phyloP scores from a whole-genome alignment of 2,329 filamentous ascomycete genomes.

The Sarocladiaceae sp. region DNA sequence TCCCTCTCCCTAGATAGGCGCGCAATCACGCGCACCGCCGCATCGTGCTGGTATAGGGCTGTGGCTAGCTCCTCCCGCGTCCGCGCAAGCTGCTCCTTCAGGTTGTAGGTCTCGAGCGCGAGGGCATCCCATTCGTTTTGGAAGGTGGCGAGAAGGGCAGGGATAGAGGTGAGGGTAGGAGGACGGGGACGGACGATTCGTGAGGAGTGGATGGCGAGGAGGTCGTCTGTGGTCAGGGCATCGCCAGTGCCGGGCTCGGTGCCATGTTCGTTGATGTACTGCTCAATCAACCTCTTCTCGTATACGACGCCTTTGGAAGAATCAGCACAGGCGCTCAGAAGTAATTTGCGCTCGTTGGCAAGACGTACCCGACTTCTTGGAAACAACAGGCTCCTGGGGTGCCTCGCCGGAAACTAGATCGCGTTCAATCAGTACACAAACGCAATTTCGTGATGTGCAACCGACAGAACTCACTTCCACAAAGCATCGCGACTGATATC shows the following conservation, averaged over 20 bases:
- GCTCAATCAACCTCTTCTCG: slow-evolving; percentile 90
- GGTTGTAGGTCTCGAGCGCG: slow-evolving; percentile 82
- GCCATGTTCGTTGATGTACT: slow-evolving; percentile 87
- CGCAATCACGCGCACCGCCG: slow-evolving; percentile 91
- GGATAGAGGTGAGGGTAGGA: slow-evolving; percentile 91
- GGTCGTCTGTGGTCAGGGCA: slow-evolving; percentile 74
- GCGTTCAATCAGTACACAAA: not conserved
- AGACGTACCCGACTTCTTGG: slow-evolving; percentile 81
- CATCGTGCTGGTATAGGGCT: slow-evolving; percentile 93
- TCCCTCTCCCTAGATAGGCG: slow-evolving; percentile 86
- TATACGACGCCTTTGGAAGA: slow-evolving; percentile 67
- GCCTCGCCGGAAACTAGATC: slow-evolving; percentile 84
- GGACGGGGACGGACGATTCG: slow-evolving; percentile 83
- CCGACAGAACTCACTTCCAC: slow-evolving; percentile 33
- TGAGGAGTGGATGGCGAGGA: slow-evolving; percentile 79
- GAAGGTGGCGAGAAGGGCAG: slow-evolving; percentile 86
- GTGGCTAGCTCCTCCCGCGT: slow-evolving; percentile 91
- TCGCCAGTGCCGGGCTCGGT: slow-evolving; percentile 89
- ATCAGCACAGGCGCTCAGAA: not conserved
- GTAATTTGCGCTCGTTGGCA: not conserved
- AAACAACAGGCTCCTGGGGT: slow-evolving; percentile 90
- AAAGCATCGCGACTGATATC: slow-evolving; percentile 36
- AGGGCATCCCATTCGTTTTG: slow-evolving; percentile 98
- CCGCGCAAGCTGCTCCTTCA: slow-evolving; percentile 82
- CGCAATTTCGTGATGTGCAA: not conserved